Evolutionary conservation across 2,329 filamentous ascomycete species (phyloP).

Genomic region (Epichloe elymi): DNA sequence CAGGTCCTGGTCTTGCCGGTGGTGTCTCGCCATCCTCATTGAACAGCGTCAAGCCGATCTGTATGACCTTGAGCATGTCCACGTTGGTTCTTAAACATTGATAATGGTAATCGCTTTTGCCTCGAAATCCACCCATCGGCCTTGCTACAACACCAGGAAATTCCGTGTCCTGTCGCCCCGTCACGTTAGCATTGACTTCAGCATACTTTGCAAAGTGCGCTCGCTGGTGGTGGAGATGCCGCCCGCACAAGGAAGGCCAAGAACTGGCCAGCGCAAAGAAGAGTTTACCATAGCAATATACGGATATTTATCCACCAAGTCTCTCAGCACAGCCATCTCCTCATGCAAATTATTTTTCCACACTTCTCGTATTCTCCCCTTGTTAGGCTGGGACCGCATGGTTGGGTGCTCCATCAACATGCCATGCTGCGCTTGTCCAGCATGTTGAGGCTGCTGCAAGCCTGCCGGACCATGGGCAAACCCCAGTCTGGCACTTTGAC

Average conservation of each 20-base stretch:
- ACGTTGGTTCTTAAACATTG: conserved; percentile 96
- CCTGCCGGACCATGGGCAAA: conserved; percentile 58
- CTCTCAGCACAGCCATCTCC: conserved; percentile 75
- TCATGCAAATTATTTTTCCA: conserved; percentile 87
- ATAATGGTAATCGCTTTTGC: conserved; percentile 96
- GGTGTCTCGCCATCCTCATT: conserved; percentile 80
- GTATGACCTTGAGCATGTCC: conserved; percentile 93
- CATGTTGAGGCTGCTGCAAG: conserved; percentile 46
- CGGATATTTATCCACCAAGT: conserved; percentile 78
- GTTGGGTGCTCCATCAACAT: conserved; percentile 29
- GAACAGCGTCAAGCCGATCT: conserved; percentile 90
- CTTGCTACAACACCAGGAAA: conserved; percentile 96
- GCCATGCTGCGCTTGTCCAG: conserved; percentile 27
- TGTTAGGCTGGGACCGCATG: conserved; percentile 43
- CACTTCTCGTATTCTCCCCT: conserved; percentile 83
- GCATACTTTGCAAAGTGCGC: neutral
- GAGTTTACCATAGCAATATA: conserved; percentile 89
- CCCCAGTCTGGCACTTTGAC: conserved; percentile 76
- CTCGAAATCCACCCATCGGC: conserved; percentile 87
- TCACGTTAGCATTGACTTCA: conserved; percentile 5
- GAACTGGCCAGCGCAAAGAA: neutral
- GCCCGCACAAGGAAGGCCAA: no score
- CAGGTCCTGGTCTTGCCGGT: conserved; percentile 48
- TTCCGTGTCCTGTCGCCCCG: conserved; percentile 67
- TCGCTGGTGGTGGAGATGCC: neutral